A percentile compares a stretch with the other conserved stretches of the same genome.
These are phyloP conservation scores for Globisporangium camurandrum DNA, from an alignment of 352 stramenopile species.

Conservation along the genomic window DNA sequence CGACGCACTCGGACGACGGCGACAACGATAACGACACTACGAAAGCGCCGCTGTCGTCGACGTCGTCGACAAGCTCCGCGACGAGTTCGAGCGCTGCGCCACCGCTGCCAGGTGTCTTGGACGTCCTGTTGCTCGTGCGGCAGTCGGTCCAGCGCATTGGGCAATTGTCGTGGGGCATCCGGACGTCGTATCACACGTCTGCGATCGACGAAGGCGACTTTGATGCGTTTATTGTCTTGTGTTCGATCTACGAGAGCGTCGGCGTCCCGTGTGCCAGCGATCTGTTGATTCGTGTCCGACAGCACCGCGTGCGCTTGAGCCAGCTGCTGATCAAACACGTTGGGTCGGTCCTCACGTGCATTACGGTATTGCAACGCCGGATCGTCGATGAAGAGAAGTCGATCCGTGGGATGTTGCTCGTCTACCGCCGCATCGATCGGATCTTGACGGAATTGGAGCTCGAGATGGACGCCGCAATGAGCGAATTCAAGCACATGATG, in stretches of 20 bases:
- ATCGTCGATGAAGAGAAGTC: slow-evolving; percentile 77
- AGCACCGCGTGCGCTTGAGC: slow-evolving; percentile 56
- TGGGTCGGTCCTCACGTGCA: slow-evolving; percentile 54
- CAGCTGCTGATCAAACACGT: slow-evolving; percentile 77
- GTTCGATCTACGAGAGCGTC: slow-evolving; percentile 72
- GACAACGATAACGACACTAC: slow-evolving; percentile 13
- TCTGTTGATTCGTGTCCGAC: slow-evolving; percentile 59
- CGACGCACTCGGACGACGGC: slow-evolving; percentile 72
- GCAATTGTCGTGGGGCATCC: slow-evolving; percentile 74
- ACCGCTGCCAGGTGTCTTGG: slow-evolving; percentile 54
- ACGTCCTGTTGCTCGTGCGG: slow-evolving; percentile 71
- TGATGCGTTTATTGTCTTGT: slow-evolving; percentile 79
- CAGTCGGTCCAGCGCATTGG: slow-evolving; percentile 83
- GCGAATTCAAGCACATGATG: slow-evolving; percentile 71
- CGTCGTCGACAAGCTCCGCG: slow-evolving; percentile 44
- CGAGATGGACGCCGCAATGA: slow-evolving; percentile 59
- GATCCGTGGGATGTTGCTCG: slow-evolving; percentile 63
- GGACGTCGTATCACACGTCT: slow-evolving; percentile 78
- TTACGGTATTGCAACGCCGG: slow-evolving; percentile 63
- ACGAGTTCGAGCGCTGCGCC: slow-evolving; percentile 34
- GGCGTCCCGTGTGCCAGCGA: slow-evolving; percentile 59
- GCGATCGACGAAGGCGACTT: slow-evolving; percentile 80
- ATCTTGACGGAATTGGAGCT: slow-evolving; percentile 56
- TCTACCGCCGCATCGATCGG: slow-evolving; percentile 58
- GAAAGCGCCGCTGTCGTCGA: slow-evolving; percentile 42